Percentiles rank a stretch among this genome's conserved stretches.
phyloP scores from a whole-genome alignment of 169 alveolate species.

The Plasmodium coatneyi region DNA sequence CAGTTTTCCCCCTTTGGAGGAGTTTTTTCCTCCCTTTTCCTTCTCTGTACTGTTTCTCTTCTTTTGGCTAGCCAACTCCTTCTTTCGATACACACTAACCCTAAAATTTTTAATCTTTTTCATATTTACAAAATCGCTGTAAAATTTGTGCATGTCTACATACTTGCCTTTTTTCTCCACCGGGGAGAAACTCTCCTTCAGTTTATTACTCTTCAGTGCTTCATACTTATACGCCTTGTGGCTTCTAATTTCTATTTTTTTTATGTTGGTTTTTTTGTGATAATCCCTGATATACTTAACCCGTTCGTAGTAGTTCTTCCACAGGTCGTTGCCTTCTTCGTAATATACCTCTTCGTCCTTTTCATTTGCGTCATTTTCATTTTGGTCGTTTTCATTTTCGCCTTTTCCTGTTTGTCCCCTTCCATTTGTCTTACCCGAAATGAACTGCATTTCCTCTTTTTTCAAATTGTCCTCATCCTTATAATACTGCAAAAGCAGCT shows the following conservation, averaged over 20 bases:
- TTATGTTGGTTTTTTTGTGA: conserved; percentile 76
- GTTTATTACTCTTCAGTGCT: conserved; percentile 74
- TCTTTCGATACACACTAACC: conserved; percentile 54
- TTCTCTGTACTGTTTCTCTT: conserved; percentile 8
- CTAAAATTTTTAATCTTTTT: conserved; percentile 80
- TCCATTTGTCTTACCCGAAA: conserved; percentile 54
- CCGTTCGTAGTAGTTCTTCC: conserved; percentile 85
- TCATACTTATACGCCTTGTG: conserved; percentile 77
- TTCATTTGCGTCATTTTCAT: conserved; percentile 59
- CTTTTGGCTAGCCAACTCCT: conserved; percentile 51
- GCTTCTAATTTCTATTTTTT: conserved; percentile 71
- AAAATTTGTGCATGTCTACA: conserved; percentile 81
- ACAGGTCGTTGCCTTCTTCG: conserved; percentile 63
- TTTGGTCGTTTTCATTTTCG: conserved; percentile 6
- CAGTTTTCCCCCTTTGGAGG: conserved; percentile 12
- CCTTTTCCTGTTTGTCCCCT: neutral
- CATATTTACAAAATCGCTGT: conserved; percentile 82
- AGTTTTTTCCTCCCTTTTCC: conserved; percentile 6
- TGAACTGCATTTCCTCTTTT: conserved; percentile 74
- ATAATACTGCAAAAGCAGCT: conserved; percentile 55
- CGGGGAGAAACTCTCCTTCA: conserved; percentile 82
- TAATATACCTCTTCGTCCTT: conserved; percentile 58
- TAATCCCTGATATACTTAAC: conserved; percentile 81
- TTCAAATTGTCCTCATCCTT: conserved; percentile 50
- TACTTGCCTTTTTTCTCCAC: conserved; percentile 87